Evolutionary conservation across 2,329 filamentous ascomycete genomes (phyloP).

Genomic region (Aspergillaceae sp.): DNA sequence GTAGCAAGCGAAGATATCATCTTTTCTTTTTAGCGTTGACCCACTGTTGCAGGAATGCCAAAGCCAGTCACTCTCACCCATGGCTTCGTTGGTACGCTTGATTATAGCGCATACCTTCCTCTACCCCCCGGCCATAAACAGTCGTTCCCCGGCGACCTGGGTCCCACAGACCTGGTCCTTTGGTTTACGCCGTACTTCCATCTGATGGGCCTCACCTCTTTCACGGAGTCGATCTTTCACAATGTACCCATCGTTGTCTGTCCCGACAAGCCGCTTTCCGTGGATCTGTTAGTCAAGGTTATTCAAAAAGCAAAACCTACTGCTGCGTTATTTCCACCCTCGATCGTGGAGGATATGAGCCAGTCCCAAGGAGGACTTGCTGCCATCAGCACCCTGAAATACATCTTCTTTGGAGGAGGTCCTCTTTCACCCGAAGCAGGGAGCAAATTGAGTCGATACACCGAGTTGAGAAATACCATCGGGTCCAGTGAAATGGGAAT

Average conservation of each 20-base stretch:
- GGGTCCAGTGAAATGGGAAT: slow-evolving; percentile 16
- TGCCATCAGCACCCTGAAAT: not conserved
- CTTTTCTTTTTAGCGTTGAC: not conserved
- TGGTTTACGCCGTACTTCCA: slow-evolving; percentile 19
- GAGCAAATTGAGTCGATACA: slow-evolving; percentile 8
- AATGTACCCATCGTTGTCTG: slow-evolving; percentile 10
- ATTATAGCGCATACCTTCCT: slow-evolving; percentile 4
- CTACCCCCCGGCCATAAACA: slow-evolving; percentile 10
- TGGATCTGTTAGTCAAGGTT: slow-evolving; percentile 13
- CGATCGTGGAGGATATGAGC: slow-evolving; percentile 18
- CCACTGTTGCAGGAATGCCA: slow-evolving; percentile 23
- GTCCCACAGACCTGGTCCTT: slow-evolving; percentile 9
- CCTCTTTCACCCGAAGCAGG: slow-evolving; percentile 12
- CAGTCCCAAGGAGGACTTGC: slow-evolving; percentile 7
- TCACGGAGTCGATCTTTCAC: slow-evolving; percentile 13
- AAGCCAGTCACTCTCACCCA: slow-evolving; percentile 23
- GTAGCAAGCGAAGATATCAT: not conserved
- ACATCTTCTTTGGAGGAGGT: slow-evolving; percentile 11
- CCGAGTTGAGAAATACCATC: slow-evolving; percentile 8
- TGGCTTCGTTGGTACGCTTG: slow-evolving; percentile 14
- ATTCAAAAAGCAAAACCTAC: slow-evolving; percentile 12
- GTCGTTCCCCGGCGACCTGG: slow-evolving; percentile 5
- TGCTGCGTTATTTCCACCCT: slow-evolving; percentile 15
- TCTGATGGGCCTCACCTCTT: slow-evolving; percentile 16
- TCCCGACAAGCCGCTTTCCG: slow-evolving; percentile 19